Evolutionary conservation across 2,329 filamentous ascomycete genomes (phyloP), one percentile per base, ranked within the genome.

Genomic region (Neonectria coccinea): DNA sequence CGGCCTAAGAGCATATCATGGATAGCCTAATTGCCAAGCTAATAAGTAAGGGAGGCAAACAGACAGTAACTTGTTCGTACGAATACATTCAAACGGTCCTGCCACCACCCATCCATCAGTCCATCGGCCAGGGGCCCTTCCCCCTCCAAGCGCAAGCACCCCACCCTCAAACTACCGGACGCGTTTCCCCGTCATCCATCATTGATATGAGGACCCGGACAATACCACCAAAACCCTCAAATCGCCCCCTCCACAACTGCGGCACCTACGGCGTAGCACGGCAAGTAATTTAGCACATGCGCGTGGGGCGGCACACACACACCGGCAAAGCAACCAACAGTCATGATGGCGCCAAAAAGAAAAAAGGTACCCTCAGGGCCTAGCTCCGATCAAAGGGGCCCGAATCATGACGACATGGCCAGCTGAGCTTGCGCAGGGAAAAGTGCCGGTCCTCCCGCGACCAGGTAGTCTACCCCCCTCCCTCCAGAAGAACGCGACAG

Each of bases 331-430:
- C 14, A 42, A 55, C 39, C n/a, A 42, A 42, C 39, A 18, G 39
- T 20, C 39, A 20, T 18, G n/a, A 20, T 20, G 39, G 39, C 39
- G 39, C 39, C 39, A 33, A 33, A 33, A 33, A 36, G 16, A 16
- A 41, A 41, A 18, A 18, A 5, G 39, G 39, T n/a, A 18, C n/a
- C 10, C 14, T 41, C 41, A 20, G 20, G n/a, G 7, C 4, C 39
- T 41, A 45, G 39, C 18, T 18, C 39, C 53, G 39, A 22, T 56
- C 39, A 45, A 45, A 41, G 52, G 36, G 52, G 39, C 53, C 16
- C 27, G 44, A 45, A 42, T 33, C 22, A 52, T 56, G 59, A 62
- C 59, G 59, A 62, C 59, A 56, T 56, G 18, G 45, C 45, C 42
- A 29, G 39, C 53, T 50, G 53, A 41, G 25, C 31, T 55, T 20